Base-by-base conservation (phyloP, 2,329 filamentous ascomycete species). In the Zasmidium citrigriseum region DNA sequence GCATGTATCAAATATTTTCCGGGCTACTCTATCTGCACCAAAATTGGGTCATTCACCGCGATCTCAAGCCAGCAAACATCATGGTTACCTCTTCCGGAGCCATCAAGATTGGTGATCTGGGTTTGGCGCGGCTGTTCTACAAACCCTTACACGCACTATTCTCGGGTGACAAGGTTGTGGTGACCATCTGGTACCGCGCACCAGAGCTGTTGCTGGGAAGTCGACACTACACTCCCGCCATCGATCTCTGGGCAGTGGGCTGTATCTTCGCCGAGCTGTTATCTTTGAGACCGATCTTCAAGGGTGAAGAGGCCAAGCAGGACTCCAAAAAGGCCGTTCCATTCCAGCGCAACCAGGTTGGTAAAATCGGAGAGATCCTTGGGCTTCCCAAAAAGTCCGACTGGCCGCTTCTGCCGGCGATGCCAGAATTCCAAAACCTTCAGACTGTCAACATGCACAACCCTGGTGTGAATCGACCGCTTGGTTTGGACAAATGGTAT, bases 241-340 rank as follows among this genome's bases (percentile, higher is more conserved):
- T 99, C 64, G 95, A 99, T 74, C 87, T 98, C 75, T 99, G 95
- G 95, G 95, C 95, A 2, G 87, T 99, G 0, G 95, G 95, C 0
- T 99, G 95, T 74, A 99, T 99, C 69, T 98, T 99, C 70, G 95
- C 95, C 1, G 95, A 99, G 74, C 81, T 99, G 2, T 79, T 99
- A 0, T 93, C 90, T 1, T 78, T 99, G 2, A 84, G 93, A 1
- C 95, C 95, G 0, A 98, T 99, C 55, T 99, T 99, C 76, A 99
- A 99, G 72, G 95, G 95, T 0, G 95, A 99, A 71, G 95, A 99
- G 76, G 95, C 95, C 16, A 99, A 99, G 77, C 97, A 98, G 89
- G 95, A 99, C 75, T 90, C 86, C 68, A 99, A 99, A 76, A 98
- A 98, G 78, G 95, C 90, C 0, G 93, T 98, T 0, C 95, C 95